phyloP scores from a whole-genome alignment of 2,329 filamentous ascomycete genomes.

The Didymella keratinophila region DNA sequence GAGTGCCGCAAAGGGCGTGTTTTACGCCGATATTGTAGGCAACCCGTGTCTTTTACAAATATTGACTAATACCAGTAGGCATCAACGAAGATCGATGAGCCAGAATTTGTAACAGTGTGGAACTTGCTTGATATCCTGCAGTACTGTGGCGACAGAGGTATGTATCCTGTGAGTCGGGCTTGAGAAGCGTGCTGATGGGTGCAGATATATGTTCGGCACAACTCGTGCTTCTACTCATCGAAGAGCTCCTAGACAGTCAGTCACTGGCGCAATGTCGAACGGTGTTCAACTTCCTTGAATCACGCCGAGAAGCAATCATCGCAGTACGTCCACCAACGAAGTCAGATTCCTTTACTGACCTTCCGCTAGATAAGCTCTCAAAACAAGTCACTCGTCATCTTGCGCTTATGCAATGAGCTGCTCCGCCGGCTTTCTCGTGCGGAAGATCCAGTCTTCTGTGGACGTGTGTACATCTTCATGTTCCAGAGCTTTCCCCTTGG shows the following conservation, averaged over 20 bases:
- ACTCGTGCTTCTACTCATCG: slow-evolving; percentile 86
- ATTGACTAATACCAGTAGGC: slow-evolving; percentile 60
- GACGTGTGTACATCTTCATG: slow-evolving; percentile 96
- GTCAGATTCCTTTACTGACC: slow-evolving; percentile 32
- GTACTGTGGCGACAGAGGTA: slow-evolving; percentile 82
- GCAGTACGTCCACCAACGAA: slow-evolving; percentile 61
- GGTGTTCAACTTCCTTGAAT: slow-evolving; percentile 95
- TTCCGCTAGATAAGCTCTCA: slow-evolving; percentile 42
- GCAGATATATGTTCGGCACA: slow-evolving; percentile 72
- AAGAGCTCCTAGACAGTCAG: slow-evolving; percentile 95
- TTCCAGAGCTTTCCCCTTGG: slow-evolving; percentile 97
- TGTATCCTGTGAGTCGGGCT: slow-evolving; percentile 56
- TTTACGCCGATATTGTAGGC: slow-evolving; percentile 80
- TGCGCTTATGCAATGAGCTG: slow-evolving; percentile 95
- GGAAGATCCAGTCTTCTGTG: slow-evolving; percentile 96
- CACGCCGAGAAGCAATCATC: slow-evolving; percentile 85
- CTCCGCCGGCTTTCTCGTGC: slow-evolving; percentile 92
- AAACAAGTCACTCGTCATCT: slow-evolving; percentile 84
- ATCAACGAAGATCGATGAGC: slow-evolving; percentile 76
- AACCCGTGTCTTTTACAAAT: neutral
- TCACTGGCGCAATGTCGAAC: slow-evolving; percentile 89
- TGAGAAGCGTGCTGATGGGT: slow-evolving; percentile 15
- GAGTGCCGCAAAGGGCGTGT: slow-evolving; percentile 80
- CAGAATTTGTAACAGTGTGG: slow-evolving; percentile 85
- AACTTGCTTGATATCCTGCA: slow-evolving; percentile 92